Base-by-base conservation (phyloP, 1,284 basidiomycete genomes). In the Takashimella tepidaria region DNA sequence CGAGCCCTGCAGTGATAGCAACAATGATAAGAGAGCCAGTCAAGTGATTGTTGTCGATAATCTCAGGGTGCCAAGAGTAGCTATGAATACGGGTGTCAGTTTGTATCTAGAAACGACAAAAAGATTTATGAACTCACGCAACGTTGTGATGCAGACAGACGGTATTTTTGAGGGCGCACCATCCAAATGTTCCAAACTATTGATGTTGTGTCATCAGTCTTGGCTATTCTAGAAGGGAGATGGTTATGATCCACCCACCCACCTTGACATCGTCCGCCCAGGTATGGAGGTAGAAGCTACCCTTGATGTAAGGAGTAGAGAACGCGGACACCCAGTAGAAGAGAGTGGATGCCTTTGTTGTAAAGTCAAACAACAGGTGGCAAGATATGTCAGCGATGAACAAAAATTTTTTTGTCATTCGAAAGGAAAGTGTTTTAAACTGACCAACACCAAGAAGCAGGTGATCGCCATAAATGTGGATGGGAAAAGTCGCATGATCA, bases 251-350 rank as follows among this genome's bases (percentile, higher is more conserved):
- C 52, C 51, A 51, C n/a, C n/a, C 16, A 59, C 58, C 54, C 44
- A 64, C 61, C 45, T 57, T 62, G 44, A 58, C 56, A 41, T 54
- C 59, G 37, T 63, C 56, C 47, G 46, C 57, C 41, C 55, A 47
- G n/a, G 62, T 61, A 22, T 61, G 57, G 53, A 70, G 48, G 45
- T 69, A 70, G 50, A 64, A 63, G 26, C 70, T 60, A 16, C 45
- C 26, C 47, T 68, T 67, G 59, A 66, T 65, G 56, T 54, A 67
- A 1, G 69, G 68, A 8, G 58, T 58, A 0, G 64, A 67, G 54
- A 72, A 67, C 3, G 65, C 62, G 3, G 62, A 56, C 22, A 70
- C 57, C 68, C 69, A 72, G 58, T 66, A 68, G 59, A 69, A 65
- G 42, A 72, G 57, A n/a, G 67, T 61, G 5, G 61, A 67, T 27